Evolutionary conservation across 495 filamentous ascomycete species (phyloP).

Genomic region (Glonium stellatum): DNA sequence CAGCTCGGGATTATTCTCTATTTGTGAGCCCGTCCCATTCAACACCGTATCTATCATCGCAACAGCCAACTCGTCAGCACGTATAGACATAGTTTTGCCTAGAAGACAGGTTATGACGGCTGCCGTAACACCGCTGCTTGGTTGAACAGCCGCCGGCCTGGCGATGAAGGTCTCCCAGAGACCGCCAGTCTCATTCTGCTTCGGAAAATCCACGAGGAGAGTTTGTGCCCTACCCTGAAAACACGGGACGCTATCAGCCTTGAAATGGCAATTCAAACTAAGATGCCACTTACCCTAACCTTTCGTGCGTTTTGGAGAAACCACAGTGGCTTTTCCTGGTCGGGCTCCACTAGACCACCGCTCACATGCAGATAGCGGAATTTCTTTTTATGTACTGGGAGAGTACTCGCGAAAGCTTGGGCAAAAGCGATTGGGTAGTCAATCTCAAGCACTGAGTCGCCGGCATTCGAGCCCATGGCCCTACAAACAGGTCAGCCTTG

Average conservation of each 20-base stretch:
- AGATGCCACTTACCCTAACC: too few relatives aligned
- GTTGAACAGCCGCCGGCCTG: too few relatives aligned
- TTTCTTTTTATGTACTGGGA: constrained; percentile 1
- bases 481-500: background rate
- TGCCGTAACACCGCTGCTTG: too few relatives aligned
- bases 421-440: constrained; percentile 12
- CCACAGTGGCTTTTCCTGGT: background rate
- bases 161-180: constrained; percentile 14
- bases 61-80: constrained; percentile 24
- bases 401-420: constrained; percentile 5
- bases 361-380: constrained; percentile 12
- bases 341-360: background rate
- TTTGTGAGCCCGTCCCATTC: constrained; percentile 4
- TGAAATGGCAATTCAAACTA: too few relatives aligned
- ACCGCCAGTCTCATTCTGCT: background rate
- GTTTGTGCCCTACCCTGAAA: constrained; percentile 9
- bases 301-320: too few relatives aligned
- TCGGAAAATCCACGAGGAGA: constrained; percentile 12
- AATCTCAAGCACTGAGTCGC: constrained; percentile 6
- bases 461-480: constrained; percentile 5
- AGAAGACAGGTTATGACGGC: too few relatives aligned
- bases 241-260: background rate
- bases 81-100: constrained; percentile 10
- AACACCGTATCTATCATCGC: constrained; percentile 26
- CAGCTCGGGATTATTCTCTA: too few relatives aligned